A percentile compares a stretch with the other conserved stretches of the same genome.
Conservation (phyloP, 2,329 filamentous ascomycete species). For the Ascochyta pisi region DNA sequence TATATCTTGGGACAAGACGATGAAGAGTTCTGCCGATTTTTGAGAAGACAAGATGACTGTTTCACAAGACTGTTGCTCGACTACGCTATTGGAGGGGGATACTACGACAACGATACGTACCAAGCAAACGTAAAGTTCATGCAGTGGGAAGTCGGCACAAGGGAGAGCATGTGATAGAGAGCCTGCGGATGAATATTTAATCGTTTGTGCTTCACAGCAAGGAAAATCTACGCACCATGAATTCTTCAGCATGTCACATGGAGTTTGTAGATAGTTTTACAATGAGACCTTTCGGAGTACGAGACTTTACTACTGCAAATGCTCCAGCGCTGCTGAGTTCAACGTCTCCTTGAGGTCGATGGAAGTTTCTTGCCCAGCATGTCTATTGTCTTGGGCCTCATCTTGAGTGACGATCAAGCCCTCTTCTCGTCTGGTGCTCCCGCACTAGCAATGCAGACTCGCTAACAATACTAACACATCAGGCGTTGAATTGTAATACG, state of each 20-base stretch:
- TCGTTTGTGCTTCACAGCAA: no score
- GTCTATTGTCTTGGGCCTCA: background rate
- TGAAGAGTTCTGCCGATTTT: slow-evolving; percentile 28
- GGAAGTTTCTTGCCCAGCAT: background rate
- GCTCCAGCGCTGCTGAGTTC: background rate
- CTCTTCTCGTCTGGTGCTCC: background rate
- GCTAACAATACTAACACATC: background rate
- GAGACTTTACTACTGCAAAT: background rate
- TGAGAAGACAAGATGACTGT: slow-evolving; percentile 31
- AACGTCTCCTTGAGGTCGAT: background rate
- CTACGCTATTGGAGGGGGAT: slow-evolving; percentile 28
- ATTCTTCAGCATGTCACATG: no score
- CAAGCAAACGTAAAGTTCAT: slow-evolving; percentile 30
- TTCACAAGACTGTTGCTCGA: slow-evolving; percentile 26
- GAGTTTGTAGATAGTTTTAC: no score
- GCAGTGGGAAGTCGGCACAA: slow-evolving; percentile 28
- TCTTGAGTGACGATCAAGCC: background rate
- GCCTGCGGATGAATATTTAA: background rate
- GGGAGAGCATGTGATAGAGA: slow-evolving; percentile 24
- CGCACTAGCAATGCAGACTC: background rate
- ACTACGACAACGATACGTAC: slow-evolving; percentile 26
- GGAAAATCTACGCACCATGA: no score
- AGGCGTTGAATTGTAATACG: no score
- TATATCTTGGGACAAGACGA: slow-evolving; percentile 25
- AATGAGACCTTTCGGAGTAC: no score